Evolutionary conservation across 768 basidiomycete genomes (phyloP), one percentile per base, ranked within the genome.

Genomic region (Suillus spraguei): DNA sequence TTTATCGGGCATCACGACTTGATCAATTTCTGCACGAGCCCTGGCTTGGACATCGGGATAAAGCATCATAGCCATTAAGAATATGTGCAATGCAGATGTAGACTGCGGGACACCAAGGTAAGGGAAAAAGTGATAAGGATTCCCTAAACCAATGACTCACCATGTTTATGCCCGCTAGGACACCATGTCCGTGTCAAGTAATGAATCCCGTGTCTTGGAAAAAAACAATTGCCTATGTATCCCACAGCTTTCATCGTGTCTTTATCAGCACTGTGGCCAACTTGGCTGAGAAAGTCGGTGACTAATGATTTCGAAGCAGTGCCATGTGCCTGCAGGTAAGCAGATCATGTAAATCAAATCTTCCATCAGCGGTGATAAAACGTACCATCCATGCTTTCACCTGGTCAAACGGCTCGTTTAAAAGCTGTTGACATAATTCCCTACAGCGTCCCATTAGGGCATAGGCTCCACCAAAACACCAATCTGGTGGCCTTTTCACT

Each of bases 21-120:
- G 41, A 41, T 76, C 70, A 3, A 77, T 50, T 60, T 75, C 74
- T 7, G 24, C 67, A 52, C 71, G 70, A 0, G 70, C 74, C 36
- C 66, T 64, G 32, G 61, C 64, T 60, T 77, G 74, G 3, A 69
- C 68, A 16, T 75, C 65, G 0, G 77, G 76, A 61, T 76, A 67
- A 4, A 66, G 59, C 6, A 68, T 62, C 72, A 77, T 72, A 2
- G 70, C 71, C 32, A 74, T 42, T 22, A 77, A 52, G 66, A 76
- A 77, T 1, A 66, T 60, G 1, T 67, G 72, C 3, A 70, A 62
- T 1, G 72, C 64, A 2, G 72, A 72, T 32, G 72, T 2, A 46
- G 16, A 46, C 59, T 63, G 33, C 8, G 20, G 39, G 39, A 52
- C 33, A 77, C 67, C 24, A 77, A 64, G 20, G 52, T 53, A 13